phyloP scores from a whole-genome alignment of 208 protist genomes.

The Acanthamoeba castellanii region DNA sequence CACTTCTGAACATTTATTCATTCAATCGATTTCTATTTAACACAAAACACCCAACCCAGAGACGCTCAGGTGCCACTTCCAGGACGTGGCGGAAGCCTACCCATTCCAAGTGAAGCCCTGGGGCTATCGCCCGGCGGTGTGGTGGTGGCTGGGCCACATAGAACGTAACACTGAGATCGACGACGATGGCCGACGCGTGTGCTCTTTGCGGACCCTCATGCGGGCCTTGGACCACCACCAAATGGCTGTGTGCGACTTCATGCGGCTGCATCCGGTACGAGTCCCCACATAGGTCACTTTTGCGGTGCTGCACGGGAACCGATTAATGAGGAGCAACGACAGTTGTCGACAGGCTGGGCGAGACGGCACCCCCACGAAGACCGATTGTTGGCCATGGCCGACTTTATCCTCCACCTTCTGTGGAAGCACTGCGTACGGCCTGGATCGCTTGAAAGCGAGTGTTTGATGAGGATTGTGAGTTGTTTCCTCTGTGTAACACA shows the following conservation, averaged over 20 bases:
- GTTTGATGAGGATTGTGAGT: too few relatives aligned
- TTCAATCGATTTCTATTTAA: too few relatives aligned
- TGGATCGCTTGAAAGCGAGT: too few relatives aligned
- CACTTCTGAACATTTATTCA: too few relatives aligned
- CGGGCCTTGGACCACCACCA: background rate
- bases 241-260: background rate
- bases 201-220: background rate
- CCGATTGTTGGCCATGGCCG: background rate
- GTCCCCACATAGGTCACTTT: too few relatives aligned
- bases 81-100: background rate
- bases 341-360: background rate
- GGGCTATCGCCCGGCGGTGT: background rate
- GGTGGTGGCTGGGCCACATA: conserved; percentile 19
- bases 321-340: too few relatives aligned
- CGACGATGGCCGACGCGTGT: background rate
- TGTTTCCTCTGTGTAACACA: too few relatives aligned
- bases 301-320: too few relatives aligned
- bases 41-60: background rate
- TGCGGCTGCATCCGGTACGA: too few relatives aligned
- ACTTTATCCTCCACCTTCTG: background rate
- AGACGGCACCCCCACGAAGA: too few relatives aligned
- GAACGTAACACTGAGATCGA: too few relatives aligned
- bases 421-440: background rate
- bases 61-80: background rate
- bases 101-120: background rate